phyloP scores from a whole-genome alignment of 495 filamentous ascomycete genomes.

The Evernia prunastri region DNA sequence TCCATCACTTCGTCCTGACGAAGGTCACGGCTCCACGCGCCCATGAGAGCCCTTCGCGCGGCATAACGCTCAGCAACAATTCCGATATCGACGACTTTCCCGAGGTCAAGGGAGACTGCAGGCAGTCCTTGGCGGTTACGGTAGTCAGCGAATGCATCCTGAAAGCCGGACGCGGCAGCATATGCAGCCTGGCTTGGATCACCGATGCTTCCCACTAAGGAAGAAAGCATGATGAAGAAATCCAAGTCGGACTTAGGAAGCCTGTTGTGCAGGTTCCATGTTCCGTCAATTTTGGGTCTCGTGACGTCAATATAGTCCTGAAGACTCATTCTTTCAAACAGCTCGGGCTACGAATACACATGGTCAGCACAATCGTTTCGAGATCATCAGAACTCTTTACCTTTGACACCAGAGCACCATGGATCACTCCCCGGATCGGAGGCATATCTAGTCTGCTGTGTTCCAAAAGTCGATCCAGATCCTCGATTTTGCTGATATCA shows the following conservation, averaged over 20 bases:
- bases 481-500: slow-evolving; percentile 29
- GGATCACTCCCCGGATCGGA: slow-evolving; percentile 38
- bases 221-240: slow-evolving; percentile 49
- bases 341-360: slow-evolving; percentile 23
- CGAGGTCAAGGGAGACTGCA: slow-evolving; percentile 36
- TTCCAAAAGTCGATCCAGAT: slow-evolving; percentile 11
- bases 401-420: slow-evolving; percentile 35
- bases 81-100: slow-evolving; percentile 36
- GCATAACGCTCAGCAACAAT: slow-evolving; percentile 30
- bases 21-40: slow-evolving; percentile 17
- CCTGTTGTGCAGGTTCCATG: slow-evolving; percentile 42
- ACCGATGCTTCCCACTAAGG: slow-evolving; percentile 38
- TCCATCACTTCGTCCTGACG: slow-evolving; percentile 11
- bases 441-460: neutral
- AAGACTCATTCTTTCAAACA: slow-evolving; percentile 21
- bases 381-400: slow-evolving; percentile 1
- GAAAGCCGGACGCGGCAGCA: slow-evolving; percentile 28
- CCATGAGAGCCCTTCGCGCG: slow-evolving; percentile 2
- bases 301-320: slow-evolving; percentile 19
- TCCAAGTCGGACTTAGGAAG: slow-evolving; percentile 47
- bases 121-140: slow-evolving; percentile 26
- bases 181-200: slow-evolving; percentile 43
- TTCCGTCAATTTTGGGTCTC: slow-evolving; percentile 36
- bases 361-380: neutral
- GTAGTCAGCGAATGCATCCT: slow-evolving; percentile 29